Percentiles rank a stretch among this genome's conserved stretches.
Conservation (phyloP, 352 stramenopile genomes). For the Lagenidium giganteum region DNA sequence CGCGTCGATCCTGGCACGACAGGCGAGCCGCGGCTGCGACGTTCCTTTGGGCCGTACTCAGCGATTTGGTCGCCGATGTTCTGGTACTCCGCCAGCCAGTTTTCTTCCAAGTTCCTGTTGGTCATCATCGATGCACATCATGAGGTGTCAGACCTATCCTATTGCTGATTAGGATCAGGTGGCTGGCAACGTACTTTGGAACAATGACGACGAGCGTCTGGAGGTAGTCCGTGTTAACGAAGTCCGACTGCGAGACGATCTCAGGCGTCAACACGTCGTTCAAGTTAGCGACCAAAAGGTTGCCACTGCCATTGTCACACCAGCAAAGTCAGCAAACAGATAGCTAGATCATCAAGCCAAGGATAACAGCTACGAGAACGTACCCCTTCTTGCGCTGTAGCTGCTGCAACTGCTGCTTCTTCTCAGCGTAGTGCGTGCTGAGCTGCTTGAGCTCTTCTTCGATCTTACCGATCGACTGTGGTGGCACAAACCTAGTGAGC, state of each 20-base stretch:
- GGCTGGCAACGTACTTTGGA: conserved; percentile 41
- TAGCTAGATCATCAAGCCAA: no score
- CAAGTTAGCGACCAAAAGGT: conserved; percentile 91
- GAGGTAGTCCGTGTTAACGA: conserved; percentile 95
- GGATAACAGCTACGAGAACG: conserved; percentile 4
- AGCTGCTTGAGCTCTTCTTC: conserved; percentile 96
- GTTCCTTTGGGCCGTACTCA: conserved; percentile 81
- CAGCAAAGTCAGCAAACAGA: not conserved
- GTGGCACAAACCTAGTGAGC: not conserved
- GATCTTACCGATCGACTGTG: conserved; percentile 84
- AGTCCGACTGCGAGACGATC: conserved; percentile 75
- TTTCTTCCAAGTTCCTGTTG: conserved; percentile 78
- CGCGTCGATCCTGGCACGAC: conserved; percentile 88
- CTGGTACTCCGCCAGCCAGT: conserved; percentile 80
- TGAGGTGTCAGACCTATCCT: no score
- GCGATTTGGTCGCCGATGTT: conserved; percentile 80
- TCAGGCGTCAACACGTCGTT: conserved; percentile 90
- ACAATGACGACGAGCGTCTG: conserved; percentile 95
- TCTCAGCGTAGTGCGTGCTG: conserved; percentile 88
- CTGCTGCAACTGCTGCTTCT: conserved; percentile 82
- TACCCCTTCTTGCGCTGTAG: conserved; percentile 90
- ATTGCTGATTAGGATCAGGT: no score
- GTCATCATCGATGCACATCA: not conserved
- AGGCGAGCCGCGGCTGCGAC: conserved; percentile 89
- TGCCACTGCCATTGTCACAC: conserved; percentile 37